Conservation (phyloP, 176 grass and related monocot genomes). For the Miscanthus lutarioriparius region DNA sequence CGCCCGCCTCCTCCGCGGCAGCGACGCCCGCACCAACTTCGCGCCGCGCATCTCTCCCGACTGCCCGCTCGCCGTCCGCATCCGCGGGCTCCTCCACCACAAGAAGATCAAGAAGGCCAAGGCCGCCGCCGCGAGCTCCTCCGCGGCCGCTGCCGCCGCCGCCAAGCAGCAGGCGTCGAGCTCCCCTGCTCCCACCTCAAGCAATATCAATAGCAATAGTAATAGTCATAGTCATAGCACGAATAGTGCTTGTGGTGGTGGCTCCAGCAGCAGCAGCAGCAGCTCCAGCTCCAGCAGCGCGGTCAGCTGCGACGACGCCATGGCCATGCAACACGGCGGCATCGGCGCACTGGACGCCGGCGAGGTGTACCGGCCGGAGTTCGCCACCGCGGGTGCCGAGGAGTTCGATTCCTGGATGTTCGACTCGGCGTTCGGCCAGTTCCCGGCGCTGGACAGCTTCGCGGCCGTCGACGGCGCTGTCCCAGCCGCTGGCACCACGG, state of each 20-base stretch:
- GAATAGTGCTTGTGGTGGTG: conserved; percentile 4
- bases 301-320: conserved; percentile 17
- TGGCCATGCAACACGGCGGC: conserved; percentile 22
- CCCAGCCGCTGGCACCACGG: conserved; percentile 5
- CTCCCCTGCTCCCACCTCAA: not conserved
- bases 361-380: conserved; percentile 59
- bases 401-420: conserved; percentile 66
- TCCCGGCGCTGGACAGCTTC: conserved; percentile 50
- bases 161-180: not conserved
- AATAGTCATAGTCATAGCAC: not conserved
- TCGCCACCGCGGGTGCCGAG: conserved; percentile 14
- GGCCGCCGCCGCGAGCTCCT: not conserved
- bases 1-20: conserved; percentile 81
- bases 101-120: conserved; percentile 75
- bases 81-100: conserved; percentile 72
- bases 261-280: not conserved
- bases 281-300: conserved; percentile 31
- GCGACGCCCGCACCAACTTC: conserved; percentile 90
- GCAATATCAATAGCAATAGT: conserved; percentile 24
- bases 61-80: conserved; percentile 69
- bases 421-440: conserved; percentile 54
- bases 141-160: not conserved
- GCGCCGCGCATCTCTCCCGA: conserved; percentile 42
- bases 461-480: conserved; percentile 34
- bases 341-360: conserved; percentile 21